Conservation (phyloP, 2,329 filamentous ascomycete genomes). For the Berkeleyomyces basicola region DNA sequence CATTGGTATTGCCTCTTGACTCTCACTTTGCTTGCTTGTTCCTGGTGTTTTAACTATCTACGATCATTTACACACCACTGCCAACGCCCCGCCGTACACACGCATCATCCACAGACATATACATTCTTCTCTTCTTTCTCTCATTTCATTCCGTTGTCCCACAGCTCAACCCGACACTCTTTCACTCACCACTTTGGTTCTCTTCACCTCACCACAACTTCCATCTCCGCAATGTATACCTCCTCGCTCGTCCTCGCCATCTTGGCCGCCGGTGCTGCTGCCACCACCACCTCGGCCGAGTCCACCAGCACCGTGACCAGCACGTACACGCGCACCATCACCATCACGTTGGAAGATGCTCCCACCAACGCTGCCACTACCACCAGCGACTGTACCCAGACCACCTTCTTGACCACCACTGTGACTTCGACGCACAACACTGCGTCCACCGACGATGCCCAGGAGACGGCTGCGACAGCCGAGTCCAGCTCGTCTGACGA, state of each 20-base stretch:
- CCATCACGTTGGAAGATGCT: constrained; percentile 1
- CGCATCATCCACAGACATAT: too few relatives aligned
- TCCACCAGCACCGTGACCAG: constrained; percentile 5
- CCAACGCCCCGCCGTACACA: not conserved
- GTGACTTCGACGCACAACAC: not conserved
- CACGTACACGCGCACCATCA: constrained; percentile 3
- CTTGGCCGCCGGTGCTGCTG: not conserved
- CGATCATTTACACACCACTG: not conserved
- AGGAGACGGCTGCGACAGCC: not conserved
- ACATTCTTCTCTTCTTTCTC: not conserved
- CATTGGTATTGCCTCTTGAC: not conserved
- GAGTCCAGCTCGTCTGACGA: not conserved
- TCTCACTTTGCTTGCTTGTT: not conserved
- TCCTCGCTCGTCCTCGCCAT: not conserved
- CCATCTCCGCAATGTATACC: not conserved
- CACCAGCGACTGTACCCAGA: not conserved
- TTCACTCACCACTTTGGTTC: not conserved
- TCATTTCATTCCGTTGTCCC: not conserved
- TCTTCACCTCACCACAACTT: too few relatives aligned
- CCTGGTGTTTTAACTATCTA: not conserved
- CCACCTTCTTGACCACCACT: constrained; percentile 3
- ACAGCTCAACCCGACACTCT: not conserved
- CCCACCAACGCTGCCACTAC: not conserved
- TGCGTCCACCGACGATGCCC: not conserved
- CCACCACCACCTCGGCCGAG: not conserved